phyloP scores from a whole-genome alignment of 2,329 filamentous ascomycete species.

The Xylariales sp. region DNA sequence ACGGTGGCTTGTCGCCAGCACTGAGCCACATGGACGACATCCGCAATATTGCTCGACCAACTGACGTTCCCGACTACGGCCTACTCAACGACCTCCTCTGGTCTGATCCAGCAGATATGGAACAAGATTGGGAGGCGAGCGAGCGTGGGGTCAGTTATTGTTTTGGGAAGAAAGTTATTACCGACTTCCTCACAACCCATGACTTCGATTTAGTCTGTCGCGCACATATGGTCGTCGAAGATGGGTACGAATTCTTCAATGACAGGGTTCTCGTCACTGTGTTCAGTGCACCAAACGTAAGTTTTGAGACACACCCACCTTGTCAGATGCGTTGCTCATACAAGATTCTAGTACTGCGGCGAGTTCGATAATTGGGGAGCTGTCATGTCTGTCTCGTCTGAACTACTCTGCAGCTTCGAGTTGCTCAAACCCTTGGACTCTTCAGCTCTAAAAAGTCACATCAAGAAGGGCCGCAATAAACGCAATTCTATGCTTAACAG shows the following conservation, averaged over 20 bases:
- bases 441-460: conserved; percentile 93
- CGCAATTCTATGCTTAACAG: conserved; percentile 94
- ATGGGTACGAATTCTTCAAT: conserved; percentile 98
- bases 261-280: conserved; percentile 94
- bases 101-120: conserved; percentile 98
- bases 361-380: conserved; percentile 99
- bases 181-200: conserved; percentile 88
- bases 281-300: conserved; percentile 94
- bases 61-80: conserved; percentile 95
- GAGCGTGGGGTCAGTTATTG: conserved; percentile 97
- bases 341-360: conserved; percentile 74
- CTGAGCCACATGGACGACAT: conserved; percentile 98
- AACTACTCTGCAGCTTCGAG: conserved; percentile 95
- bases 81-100: conserved; percentile 92
- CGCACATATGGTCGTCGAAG: conserved; percentile 98
- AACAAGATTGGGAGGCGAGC: conserved; percentile 96
- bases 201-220: conserved; percentile 97
- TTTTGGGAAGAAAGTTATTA: conserved; percentile 97
- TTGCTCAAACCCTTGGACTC: conserved; percentile 94
- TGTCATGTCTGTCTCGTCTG: conserved; percentile 94
- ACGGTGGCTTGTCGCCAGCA: conserved; percentile 88
- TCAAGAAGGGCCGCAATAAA: conserved; percentile 96
- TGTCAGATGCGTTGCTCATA: conserved; percentile 17
- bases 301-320: conserved; percentile 28
- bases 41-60: conserved; percentile 88